These are phyloP conservation scores for Turnera subulata DNA, from an alignment of 345 rosid species.

Conservation along the genomic window DNA sequence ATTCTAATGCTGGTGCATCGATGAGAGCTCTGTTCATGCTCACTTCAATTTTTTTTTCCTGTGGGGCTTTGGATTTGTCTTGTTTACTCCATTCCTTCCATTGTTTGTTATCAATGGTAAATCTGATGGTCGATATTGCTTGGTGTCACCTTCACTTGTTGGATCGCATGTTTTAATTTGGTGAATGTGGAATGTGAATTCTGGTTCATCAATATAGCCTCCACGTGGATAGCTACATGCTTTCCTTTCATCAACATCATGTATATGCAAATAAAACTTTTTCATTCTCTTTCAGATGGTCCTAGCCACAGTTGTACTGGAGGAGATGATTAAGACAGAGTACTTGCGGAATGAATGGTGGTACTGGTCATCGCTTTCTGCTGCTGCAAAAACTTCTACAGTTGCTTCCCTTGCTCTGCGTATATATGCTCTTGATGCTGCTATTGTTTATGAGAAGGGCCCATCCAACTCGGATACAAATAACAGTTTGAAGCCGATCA, in stretches of 20 bases:
- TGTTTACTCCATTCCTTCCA: too few species aligned
- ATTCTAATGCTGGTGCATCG: too few species aligned
- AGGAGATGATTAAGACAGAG: conserved; percentile 81
- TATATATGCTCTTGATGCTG: conserved; percentile 75
- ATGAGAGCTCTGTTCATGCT: too few species aligned
- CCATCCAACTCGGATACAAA: conserved; percentile 27
- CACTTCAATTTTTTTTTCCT: too few species aligned
- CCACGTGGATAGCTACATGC: background rate
- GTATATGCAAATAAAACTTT: background rate
- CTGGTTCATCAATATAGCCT: background rate
- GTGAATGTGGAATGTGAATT: background rate
- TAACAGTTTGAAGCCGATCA: conserved; percentile 34
- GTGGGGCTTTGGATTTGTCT: too few species aligned
- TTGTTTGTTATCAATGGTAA: too few species aligned
- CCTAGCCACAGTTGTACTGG: conserved; percentile 77
- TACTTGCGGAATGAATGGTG: conserved; percentile 90
- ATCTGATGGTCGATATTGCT: too few species aligned
- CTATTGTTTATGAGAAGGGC: conserved; percentile 62
- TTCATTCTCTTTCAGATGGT: conserved; percentile 64
- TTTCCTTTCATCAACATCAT: too few species aligned
- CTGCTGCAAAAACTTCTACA: conserved; percentile 77
- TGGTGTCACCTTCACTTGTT: too few species aligned
- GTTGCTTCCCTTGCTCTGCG: conserved; percentile 78
- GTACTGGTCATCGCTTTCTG: conserved; percentile 98
- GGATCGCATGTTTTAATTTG: too few species aligned